Evolutionary conservation across 306 rosid species (phyloP), one percentile per base, ranked within the genome.

Genomic region (Fagus sylvatica): DNA sequence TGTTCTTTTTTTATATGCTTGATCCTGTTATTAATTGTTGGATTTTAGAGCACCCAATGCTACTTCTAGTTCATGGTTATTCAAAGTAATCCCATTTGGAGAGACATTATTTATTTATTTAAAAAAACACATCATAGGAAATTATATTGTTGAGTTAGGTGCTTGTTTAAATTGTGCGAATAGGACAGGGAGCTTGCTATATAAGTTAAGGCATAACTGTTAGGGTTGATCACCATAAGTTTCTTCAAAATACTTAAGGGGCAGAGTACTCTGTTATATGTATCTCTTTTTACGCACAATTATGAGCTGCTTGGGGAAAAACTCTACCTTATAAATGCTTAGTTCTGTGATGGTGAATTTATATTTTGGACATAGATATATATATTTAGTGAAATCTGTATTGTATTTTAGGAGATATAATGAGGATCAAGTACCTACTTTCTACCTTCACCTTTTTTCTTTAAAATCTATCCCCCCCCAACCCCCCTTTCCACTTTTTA

Each of bases 141-240:
- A 48, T 41, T 74, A 46, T 11, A 46, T 46, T 46, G 51, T 46
- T 71, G 62, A 75, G 36, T 53, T 36, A 22, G 49, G 46, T 72
- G 3, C 64, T 65, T 69, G 53, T 46, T 77, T 22, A 22, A 41
- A 71, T 36, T 46, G 17, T 54, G 57, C 48, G 30, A 65, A 22
- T 57, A 22, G 78, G 22, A 42, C 33, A 19, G 74, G 32, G 6
- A 37, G 55, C 56, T 42, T 79, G 49, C 66, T 56, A 59, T 51
- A 22, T 46, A 43, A 53, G 34, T 84, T 36, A 40, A 65, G 37
- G 8, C 48, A 64, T 16, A 64, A 37, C 12, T 64, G 36, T 16
- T 64, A 46, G 1, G 48, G 70, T 30, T 60, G 4, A 60, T 60
- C 15, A 28, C 33, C 66, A 28, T 9, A 30, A 3, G 6, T 30